Evolutionary conservation across 106 monocot species (phyloP), one percentile per base, ranked within the genome.

Genomic region (Dioscorea dumetorum): DNA sequence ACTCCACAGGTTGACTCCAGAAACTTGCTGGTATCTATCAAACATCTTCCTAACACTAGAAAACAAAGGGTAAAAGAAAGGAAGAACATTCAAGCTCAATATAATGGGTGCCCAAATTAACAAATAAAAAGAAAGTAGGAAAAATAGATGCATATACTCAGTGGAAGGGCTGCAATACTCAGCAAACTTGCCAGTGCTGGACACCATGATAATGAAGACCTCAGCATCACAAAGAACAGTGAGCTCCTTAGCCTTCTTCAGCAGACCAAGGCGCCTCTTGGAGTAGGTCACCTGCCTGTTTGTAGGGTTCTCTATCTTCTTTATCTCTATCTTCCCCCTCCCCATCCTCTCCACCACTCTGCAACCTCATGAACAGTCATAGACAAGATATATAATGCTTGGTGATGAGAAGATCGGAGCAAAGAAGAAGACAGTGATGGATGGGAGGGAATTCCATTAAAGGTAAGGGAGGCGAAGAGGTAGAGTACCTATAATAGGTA

Each of bases 251-350:
- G 94, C 90, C 81, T 94, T 94, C 90, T 94, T 94, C 74, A 88
- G 73, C 50, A 94, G 75, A 52, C 94, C 94, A 15, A 78, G 54
- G 53, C 90, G 69, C 61, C 94, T 77, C 87, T 94, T 94, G 11
- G 94, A 94, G 72, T 85, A 94, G 9, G 94, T 94, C 57, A 94
- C 94, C 64, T 94, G 94, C 71, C 94, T 75, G 79, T 87, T 94
- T 7, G 90, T 94, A 12, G 85, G 51, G 67, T 94, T 94, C 83
- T 94, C 94, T 51, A 94, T 94, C 87, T 82, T 85, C 76, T 91
- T 94, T 70, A 90, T 94, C 87, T 87, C 87, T 74, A 90, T 90
- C 83, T 85, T 94, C 57, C 90, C 94, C 63, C 94, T 83, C 58
- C 85, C 92, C 88, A 85, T 85, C 58, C 21, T 7, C 58, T 58